phyloP scores from a whole-genome alignment of 164 flowering plant species.

The Buxus sempervirens region DNA sequence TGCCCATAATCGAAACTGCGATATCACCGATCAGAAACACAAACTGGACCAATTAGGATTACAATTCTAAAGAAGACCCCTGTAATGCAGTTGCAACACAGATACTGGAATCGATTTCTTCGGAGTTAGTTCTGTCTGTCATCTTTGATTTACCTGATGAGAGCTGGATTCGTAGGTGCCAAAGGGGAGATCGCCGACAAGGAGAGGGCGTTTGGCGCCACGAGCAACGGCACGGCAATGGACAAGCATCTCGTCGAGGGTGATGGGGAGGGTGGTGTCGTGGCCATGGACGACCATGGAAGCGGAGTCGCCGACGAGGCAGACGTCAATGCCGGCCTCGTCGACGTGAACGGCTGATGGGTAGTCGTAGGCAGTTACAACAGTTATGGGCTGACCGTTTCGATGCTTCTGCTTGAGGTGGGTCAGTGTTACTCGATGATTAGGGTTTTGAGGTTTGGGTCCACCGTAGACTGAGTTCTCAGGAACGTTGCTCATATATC shows the following conservation, averaged over 20 bases:
- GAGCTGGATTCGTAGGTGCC: slow-evolving; percentile 78
- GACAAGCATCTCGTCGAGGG: slow-evolving; percentile 88
- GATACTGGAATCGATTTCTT: no score
- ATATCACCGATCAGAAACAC: slow-evolving; percentile 23
- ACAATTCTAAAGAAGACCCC: background rate
- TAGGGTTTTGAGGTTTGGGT: slow-evolving; percentile 61
- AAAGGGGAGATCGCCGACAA: slow-evolving; percentile 88
- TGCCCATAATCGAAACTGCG: slow-evolving; percentile 49
- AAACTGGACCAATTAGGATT: background rate
- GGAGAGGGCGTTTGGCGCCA: slow-evolving; percentile 73
- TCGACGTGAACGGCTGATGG: slow-evolving; percentile 90
- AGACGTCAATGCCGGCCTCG: slow-evolving; percentile 79
- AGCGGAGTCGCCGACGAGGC: slow-evolving; percentile 92
- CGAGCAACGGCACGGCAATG: slow-evolving; percentile 96
- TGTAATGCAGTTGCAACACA: no score
- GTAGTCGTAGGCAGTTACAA: slow-evolving; percentile 95
- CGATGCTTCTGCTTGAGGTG: slow-evolving; percentile 56
- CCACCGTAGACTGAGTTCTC: slow-evolving; percentile 88
- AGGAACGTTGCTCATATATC: slow-evolving; percentile 76
- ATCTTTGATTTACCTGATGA: slow-evolving; percentile 43
- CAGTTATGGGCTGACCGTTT: slow-evolving; percentile 62
- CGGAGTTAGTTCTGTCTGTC: no score
- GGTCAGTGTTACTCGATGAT: slow-evolving; percentile 63
- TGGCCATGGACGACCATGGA: slow-evolving; percentile 97
- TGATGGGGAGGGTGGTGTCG: slow-evolving; percentile 87